Evolutionary conservation across 768 basidiomycete species (phyloP).

Genomic region (Mycena indigotica): DNA sequence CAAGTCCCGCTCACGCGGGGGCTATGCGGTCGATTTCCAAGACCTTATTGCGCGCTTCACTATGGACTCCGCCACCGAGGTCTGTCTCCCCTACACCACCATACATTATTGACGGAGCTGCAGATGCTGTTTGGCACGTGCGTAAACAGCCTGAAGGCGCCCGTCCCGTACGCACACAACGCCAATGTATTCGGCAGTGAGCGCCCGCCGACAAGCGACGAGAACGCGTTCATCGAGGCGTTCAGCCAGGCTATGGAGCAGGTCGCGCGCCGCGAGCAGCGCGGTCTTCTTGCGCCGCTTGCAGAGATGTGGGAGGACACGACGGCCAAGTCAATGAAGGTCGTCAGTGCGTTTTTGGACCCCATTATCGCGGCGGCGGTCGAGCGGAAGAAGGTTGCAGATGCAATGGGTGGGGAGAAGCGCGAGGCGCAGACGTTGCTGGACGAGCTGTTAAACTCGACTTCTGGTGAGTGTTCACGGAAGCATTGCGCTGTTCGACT

Average conservation of each 20-base stretch:
- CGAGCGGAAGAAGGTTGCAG: constrained; percentile 35
- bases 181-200: constrained; percentile 21
- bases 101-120: too few relatives aligned
- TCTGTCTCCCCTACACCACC: too few relatives aligned
- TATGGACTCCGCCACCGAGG: constrained; percentile 61
- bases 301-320: constrained; percentile 54
- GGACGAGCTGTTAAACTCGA: constrained; percentile 56
- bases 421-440: constrained; percentile 43
- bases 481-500: too few relatives aligned
- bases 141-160: constrained; percentile 48
- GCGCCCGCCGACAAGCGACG: constrained; percentile 25
- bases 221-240: constrained; percentile 45
- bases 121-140: constrained; percentile 57
- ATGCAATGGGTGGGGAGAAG: constrained; percentile 7
- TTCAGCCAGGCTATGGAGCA: constrained; percentile 51
- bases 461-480: too few relatives aligned
- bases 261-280: constrained; percentile 40
- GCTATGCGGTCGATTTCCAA: constrained; percentile 59
- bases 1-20: constrained; percentile 44
- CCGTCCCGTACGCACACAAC: constrained; percentile 49
- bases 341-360: constrained; percentile 54
- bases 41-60: constrained; percentile 60
- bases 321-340: constrained; percentile 45
- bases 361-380: constrained; percentile 55
- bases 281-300: constrained; percentile 53